Percentiles rank a stretch among this genome's conserved stretches.
Evolutionary conservation across 768 basidiomycete genomes (phyloP).

Genomic region (Vishniacozyma victoriae): DNA sequence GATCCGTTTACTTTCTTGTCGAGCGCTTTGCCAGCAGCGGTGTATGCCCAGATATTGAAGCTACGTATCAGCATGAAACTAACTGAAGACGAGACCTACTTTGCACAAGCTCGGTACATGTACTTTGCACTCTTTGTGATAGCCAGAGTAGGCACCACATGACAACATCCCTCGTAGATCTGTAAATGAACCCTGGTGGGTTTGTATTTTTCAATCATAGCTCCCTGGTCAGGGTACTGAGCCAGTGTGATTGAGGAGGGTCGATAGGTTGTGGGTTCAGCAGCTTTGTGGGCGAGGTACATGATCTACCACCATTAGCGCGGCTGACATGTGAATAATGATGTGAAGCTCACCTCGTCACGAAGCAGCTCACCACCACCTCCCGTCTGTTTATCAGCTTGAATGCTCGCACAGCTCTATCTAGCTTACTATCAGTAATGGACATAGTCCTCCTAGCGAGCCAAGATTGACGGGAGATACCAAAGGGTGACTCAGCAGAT

Average conservation of each 20-base stretch:
- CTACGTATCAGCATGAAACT: conserved; percentile 19
- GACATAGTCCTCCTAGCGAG: conserved; percentile 44
- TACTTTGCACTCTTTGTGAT: conserved; percentile 35
- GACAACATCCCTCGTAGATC: conserved; percentile 42
- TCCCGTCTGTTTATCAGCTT: conserved; percentile 19
- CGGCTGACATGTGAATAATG: neutral
- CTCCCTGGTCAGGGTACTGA: conserved; percentile 36
- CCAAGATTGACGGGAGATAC: conserved; percentile 42
- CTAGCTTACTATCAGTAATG: conserved; percentile 35
- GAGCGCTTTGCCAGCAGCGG: conserved; percentile 35
- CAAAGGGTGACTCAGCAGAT: conserved; percentile 42
- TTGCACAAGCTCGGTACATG: conserved; percentile 40
- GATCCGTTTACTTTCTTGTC: conserved; percentile 11
- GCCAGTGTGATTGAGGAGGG: conserved; percentile 21
- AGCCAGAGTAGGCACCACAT: conserved; percentile 38
- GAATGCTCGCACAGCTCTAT: neutral
- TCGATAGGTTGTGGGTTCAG: conserved; percentile 31
- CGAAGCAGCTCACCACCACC: conserved; percentile 38
- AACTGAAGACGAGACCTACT: conserved; percentile 20
- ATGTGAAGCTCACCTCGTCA: conserved; percentile 21
- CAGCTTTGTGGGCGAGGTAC: conserved; percentile 43
- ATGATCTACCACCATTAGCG: conserved; percentile 12
- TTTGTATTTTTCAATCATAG: conserved; percentile 30
- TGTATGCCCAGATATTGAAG: conserved; percentile 44
- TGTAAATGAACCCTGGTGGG: conserved; percentile 45